phyloP scores from a whole-genome alignment of 495 filamentous ascomycete species.

The Hypomontagnella monticulosa region DNA sequence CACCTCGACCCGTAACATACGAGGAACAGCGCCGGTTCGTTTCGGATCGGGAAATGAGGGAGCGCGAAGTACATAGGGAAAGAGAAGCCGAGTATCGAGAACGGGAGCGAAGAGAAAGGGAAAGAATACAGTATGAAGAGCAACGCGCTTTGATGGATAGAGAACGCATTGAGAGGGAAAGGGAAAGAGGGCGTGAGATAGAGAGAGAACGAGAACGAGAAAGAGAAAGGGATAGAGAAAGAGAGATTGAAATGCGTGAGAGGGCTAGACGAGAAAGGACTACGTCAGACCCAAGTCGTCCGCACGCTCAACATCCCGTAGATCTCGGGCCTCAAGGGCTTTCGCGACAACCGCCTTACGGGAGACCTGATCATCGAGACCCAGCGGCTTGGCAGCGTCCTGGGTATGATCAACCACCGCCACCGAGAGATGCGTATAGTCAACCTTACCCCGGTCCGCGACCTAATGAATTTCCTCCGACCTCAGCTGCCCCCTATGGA shows the following conservation, averaged over 20 bases:
- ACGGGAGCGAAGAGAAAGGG: conserved; percentile 41
- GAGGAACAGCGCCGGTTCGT: conserved; percentile 47
- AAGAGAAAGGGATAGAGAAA: conserved; percentile 42
- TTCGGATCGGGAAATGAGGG: conserved; percentile 26
- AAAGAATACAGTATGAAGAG: conserved; percentile 51
- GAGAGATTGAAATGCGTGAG: conserved; percentile 48
- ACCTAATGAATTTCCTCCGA: conserved; percentile 56
- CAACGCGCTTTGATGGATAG: conserved; percentile 45
- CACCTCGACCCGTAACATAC: conserved; percentile 45
- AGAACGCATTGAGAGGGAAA: conserved; percentile 37
- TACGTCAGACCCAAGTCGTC: conserved; percentile 42
- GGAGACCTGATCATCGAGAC: conserved; percentile 57
- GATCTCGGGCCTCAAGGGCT: conserved; percentile 39
- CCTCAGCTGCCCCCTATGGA: conserved; percentile 53
- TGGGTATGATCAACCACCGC: conserved; percentile 50
- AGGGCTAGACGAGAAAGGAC: conserved; percentile 46
- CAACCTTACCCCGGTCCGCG: conserved; percentile 49
- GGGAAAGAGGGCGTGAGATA: conserved; percentile 48
- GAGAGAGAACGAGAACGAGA: conserved; percentile 52
- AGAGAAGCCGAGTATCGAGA: conserved; percentile 42
- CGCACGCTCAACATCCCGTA: conserved; percentile 35
- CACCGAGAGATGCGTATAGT: conserved; percentile 52
- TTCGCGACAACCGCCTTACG: conserved; percentile 49
- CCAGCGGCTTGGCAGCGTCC: conserved; percentile 54
- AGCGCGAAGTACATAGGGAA: conserved; percentile 30